Conservation (phyloP, 305 asterid species). For the Solanum aculeatissimum region DNA sequence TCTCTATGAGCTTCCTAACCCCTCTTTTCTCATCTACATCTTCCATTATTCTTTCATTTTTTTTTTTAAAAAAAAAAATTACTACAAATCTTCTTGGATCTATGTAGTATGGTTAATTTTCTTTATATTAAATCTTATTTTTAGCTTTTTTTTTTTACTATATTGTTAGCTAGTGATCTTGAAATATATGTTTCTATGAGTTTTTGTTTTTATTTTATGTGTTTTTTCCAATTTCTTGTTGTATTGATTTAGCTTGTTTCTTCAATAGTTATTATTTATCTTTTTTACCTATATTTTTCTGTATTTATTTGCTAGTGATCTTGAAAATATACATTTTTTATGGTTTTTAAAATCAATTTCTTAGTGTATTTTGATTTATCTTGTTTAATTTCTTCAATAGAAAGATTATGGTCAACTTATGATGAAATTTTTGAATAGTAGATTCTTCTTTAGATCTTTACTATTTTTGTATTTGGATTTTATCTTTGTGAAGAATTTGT, state of each 20-base stretch:
- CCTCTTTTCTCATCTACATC: background rate
- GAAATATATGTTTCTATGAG: background rate
- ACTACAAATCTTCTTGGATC: background rate
- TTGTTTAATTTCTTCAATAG: background rate
- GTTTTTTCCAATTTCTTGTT: background rate
- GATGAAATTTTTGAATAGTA: background rate
- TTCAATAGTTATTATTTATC: background rate
- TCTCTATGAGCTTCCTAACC: background rate
- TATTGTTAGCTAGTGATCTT: background rate
- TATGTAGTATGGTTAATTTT: background rate
- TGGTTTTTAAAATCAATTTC: background rate
- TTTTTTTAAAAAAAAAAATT: no score
- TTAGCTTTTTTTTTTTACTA: background rate
- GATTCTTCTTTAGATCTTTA: constrained; percentile 6
- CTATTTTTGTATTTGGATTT: background rate
- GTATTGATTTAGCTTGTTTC: no score
- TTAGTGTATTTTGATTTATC: background rate
- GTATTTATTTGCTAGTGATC: background rate
- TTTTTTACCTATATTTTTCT: background rate
- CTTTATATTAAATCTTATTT: background rate
- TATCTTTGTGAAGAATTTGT: no score
- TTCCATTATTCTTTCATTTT: background rate
- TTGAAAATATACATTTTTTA: background rate
- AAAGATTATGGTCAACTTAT: background rate
- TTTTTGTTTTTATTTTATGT: background rate